These are phyloP conservation scores for Ogataea degrootiae DNA, from an alignment of 805 yeast species.

Conservation along the genomic window DNA sequence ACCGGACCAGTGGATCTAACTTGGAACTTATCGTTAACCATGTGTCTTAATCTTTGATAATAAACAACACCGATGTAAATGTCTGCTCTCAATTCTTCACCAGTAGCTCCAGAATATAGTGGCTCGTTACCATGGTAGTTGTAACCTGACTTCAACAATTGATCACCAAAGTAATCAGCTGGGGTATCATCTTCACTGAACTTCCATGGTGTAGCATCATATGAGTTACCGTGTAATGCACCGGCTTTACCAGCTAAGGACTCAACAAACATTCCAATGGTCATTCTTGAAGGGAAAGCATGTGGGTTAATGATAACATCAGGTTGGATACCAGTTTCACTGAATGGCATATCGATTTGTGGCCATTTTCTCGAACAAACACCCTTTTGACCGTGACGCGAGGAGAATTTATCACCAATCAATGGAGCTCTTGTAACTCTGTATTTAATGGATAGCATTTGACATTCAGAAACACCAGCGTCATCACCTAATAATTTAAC, in stretches of 20 bases:
- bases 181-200: conserved; percentile 91
- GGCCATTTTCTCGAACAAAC: conserved; percentile 99
- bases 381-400: conserved; percentile 98
- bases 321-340: conserved; percentile 94
- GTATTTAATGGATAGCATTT: conserved; percentile 79
- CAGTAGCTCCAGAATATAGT: conserved; percentile 97
- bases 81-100: conserved; percentile 94
- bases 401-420: conserved; percentile 96
- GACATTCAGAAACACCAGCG: conserved; percentile 70
- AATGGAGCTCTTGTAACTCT: conserved; percentile 88
- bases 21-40: conserved; percentile 99
- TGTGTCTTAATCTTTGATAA: conserved; percentile 97
- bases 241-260: conserved; percentile 99
- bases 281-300: conserved; percentile 99
- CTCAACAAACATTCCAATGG: conserved; percentile 99
- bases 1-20: conserved; percentile 99
- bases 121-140: conserved; percentile 99
- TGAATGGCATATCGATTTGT: conserved; percentile 91
- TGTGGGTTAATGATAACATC: conserved; percentile 98
- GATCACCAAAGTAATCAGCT: conserved; percentile 96
- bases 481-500: conserved; percentile 91
- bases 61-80: conserved; percentile 96
- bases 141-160: conserved; percentile 80
- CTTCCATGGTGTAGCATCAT: conserved; percentile 95
- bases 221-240: conserved; percentile 95